Evolutionary conservation across 1,139 yeast species (phyloP), one percentile per base, ranked within the genome.

Genomic region (Yamadazyma atlantica): DNA sequence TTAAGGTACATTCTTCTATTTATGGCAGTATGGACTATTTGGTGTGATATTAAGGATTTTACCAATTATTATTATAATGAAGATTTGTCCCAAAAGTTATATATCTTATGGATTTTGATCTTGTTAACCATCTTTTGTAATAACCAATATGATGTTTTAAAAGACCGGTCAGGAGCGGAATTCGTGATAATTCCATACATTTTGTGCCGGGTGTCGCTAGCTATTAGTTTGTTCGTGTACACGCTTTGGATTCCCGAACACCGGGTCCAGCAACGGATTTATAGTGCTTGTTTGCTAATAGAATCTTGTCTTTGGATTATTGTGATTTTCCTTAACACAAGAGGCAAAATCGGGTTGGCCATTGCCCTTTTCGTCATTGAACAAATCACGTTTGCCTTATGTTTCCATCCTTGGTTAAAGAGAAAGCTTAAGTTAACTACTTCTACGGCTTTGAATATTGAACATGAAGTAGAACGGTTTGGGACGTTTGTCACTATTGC

Each of bases 21-120:
- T 43, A 43, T 75, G 14, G 85, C 85, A 0, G 72, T 79, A 11
- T 81, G 81, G 78, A 73, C 73, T 18, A 75, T 81, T 18, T 81
- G 87, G 86, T 62, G 74, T 23, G 86, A 80, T 49, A 64, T 81
- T 41, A 78, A 80, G 49, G 85, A 80, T 44, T 73, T 80, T 47
- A 78, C 80, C 66, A 80, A 81, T 54, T 79, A 79, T 52, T 81
- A 79, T 56, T 81, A 75, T 53, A 78, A 68, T 42, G 83, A 79
- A 50, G 87, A 82, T 54, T 57, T 80, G 36, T 54, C 77, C 2
- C 87, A 82, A 52, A 72, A 75, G 42, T 13, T 64, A 0, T 75
- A 74, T 48, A 69, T 80, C 19, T 48, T 79, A 25, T 79, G 84
- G 83, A 69, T 76, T 21, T 58, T 80, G 50, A 57, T 63, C 1